phyloP scores from a whole-genome alignment of 805 yeast species.

The Lachancea fermentati region DNA sequence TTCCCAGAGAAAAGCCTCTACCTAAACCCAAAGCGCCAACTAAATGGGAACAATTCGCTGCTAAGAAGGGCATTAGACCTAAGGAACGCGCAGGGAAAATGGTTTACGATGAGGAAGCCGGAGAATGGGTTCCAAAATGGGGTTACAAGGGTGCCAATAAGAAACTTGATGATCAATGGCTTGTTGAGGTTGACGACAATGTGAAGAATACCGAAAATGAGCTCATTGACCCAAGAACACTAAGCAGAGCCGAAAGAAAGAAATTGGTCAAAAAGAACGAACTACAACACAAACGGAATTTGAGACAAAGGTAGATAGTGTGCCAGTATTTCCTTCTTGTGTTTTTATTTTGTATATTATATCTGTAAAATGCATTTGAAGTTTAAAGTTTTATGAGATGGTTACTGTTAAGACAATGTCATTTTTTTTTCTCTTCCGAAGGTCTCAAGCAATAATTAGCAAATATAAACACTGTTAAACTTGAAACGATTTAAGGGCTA shows the following conservation, averaged over 20 bases:
- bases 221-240: constrained; percentile 79
- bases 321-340: not conserved
- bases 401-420: too few relatives aligned
- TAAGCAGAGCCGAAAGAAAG: constrained; percentile 79
- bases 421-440: not conserved
- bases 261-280: constrained; percentile 77
- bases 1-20: constrained; percentile 93
- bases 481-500: constrained; percentile 3
- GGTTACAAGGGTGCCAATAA: constrained; percentile 94
- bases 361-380: too few relatives aligned
- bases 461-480: not conserved
- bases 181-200: constrained; percentile 80
- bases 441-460: not conserved
- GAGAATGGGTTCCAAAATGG: constrained; percentile 98
- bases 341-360: too few relatives aligned
- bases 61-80: constrained; percentile 87
- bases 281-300: constrained; percentile 78
- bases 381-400: not conserved
- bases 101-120: constrained; percentile 82
- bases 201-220: constrained; percentile 55
- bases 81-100: constrained; percentile 85
- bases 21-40: constrained; percentile 92
- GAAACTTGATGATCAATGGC: constrained; percentile 84
- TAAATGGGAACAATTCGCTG: constrained; percentile 96
- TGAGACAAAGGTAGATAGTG: constrained; percentile 22